phyloP scores from a whole-genome alignment of 495 filamentous ascomycete species.

The Lasiosphaeriaceae sp. region DNA sequence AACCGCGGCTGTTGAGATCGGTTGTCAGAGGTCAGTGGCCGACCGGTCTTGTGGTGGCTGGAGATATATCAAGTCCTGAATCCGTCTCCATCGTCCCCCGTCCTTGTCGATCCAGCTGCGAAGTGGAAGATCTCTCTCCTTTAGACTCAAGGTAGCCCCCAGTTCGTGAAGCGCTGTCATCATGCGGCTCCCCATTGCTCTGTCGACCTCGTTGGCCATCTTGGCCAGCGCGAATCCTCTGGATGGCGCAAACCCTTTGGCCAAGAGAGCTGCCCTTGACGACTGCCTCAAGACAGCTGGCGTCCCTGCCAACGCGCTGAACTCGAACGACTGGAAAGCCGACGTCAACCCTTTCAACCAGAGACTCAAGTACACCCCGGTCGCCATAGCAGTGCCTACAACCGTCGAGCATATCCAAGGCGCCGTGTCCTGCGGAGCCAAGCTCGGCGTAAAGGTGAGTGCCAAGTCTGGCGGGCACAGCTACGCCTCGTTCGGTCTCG shows the following conservation, averaged over 20 bases:
- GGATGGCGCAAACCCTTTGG: conserved; percentile 16
- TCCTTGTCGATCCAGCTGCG: not conserved
- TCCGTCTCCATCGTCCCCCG: not conserved
- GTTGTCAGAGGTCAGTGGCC: not conserved
- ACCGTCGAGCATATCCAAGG: conserved; percentile 38
- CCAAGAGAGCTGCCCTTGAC: conserved; percentile 32
- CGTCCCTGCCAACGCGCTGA: conserved; percentile 28
- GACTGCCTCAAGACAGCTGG: conserved; percentile 36
- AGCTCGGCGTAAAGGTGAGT: conserved; percentile 39
- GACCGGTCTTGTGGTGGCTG: not conserved
- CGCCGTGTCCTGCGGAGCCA: conserved; percentile 38
- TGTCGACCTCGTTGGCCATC: conserved; percentile 12
- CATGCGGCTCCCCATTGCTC: conserved; percentile 16
- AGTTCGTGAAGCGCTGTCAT: not conserved
- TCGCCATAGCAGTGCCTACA: conserved; percentile 39
- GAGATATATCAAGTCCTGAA: conserved; percentile 6
- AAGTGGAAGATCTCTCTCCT: not conserved
- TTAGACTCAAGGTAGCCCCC: not conserved
- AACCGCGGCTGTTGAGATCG: not conserved
- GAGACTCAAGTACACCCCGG: conserved; percentile 33
- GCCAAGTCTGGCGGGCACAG: conserved; percentile 46
- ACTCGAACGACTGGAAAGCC: conserved; percentile 35
- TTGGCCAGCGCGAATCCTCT: conserved; percentile 14
- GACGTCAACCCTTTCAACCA: conserved; percentile 41
- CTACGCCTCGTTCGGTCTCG: conserved; percentile 44